phyloP scores from a whole-genome alignment of 495 filamentous ascomycete species.

The Xylaria acuta region DNA sequence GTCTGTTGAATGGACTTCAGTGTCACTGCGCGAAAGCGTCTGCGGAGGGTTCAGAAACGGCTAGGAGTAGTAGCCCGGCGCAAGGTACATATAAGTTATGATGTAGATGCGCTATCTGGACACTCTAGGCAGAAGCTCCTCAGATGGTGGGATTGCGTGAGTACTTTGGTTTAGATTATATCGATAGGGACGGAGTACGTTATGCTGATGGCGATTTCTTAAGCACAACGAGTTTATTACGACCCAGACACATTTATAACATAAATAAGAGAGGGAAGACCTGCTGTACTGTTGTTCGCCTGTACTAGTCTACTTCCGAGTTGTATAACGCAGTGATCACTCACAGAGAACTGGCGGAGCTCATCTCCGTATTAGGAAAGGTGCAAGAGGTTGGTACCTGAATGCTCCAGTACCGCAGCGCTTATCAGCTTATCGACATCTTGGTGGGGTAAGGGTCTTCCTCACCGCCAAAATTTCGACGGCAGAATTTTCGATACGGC shows the following conservation, averaged over 20 bases:
- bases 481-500: constrained; percentile 40
- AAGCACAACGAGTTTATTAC: background rate
- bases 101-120: background rate
- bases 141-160: background rate
- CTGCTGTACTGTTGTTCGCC: background rate
- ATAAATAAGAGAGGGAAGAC: background rate
- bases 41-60: background rate
- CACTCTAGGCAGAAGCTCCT: constrained; percentile 9
- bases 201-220: background rate
- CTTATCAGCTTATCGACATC: constrained; percentile 13
- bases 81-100: too few species aligned
- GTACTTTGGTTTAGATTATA: background rate
- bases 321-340: background rate
- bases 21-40: background rate
- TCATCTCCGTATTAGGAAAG: constrained; percentile 18
- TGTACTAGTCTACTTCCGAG: background rate
- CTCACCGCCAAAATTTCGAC: constrained; percentile 42
- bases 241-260: background rate
- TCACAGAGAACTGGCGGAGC: background rate
- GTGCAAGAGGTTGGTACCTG: background rate
- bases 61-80: background rate
- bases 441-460: constrained; percentile 11
- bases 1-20: background rate
- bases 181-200: background rate
- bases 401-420: background rate